Base-by-base conservation (phyloP, 2,329 filamentous ascomycete species). In the Botrytis galanthina region DNA sequence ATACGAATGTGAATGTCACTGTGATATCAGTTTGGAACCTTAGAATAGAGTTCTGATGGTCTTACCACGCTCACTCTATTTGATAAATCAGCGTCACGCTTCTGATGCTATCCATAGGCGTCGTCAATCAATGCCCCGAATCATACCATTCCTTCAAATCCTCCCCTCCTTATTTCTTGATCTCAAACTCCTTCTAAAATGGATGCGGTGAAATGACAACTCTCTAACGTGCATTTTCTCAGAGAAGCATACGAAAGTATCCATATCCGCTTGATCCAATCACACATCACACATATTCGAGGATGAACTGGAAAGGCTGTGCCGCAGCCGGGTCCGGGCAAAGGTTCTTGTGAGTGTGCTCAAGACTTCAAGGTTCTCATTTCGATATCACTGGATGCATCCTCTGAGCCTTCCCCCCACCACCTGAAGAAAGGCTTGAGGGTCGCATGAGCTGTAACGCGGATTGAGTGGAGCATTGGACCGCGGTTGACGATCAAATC, bases 401-500 rank as follows among this genome's bases (percentile, higher is more conserved):
- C 69, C 67, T 71, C 29, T 72, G 54, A 39, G 60, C 59, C 68
- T 67, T 51, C 61, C 32, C 71, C 71, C 54, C 62, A 69, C 71
- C 71, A 72, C 71, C 37, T 67, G 46, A 42, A 44, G 42, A 72
- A 44, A 70, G 71, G 71, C 71, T 73, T 75, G 70, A 74, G 60
- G 74, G 75, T 75, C 74, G 76, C 76, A 77, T 75, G 74, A 73
- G 73, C 60, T 75, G 76, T 73, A 73, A 72, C 70, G 29, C 71
- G 73, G 74, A 73, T 59, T 71, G 70, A 71, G 75, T 75, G 73
- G 63, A 75, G 66, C 63, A 46, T 57, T 76, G 74, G 72, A 74
- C 75, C 72, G 72, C 73, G 73, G 68, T 75, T 75, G 75, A 75
- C 75, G 74, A 78, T 77, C 75, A 75, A 75, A 73, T 73, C 71